These are phyloP conservation scores for Melocanna baccifera DNA, from an alignment of 176 grass and related monocot genomes.

Conservation along the genomic window DNA sequence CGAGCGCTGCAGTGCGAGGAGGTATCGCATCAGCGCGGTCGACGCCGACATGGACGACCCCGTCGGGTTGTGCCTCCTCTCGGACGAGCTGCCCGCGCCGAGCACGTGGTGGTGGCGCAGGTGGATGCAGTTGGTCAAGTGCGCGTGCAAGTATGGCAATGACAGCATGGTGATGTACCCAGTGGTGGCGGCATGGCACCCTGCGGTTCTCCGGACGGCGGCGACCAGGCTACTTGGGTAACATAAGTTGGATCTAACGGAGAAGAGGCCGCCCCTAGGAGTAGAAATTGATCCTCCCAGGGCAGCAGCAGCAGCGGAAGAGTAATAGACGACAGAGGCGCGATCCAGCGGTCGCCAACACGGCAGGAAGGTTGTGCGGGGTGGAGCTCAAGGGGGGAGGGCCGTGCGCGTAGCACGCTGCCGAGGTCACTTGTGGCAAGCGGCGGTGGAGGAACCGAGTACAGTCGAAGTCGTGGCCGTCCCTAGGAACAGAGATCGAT, in stretches of 20 bases:
- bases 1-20: slow-evolving; percentile 77
- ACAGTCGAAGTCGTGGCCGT: too few relatives aligned
- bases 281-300: too few relatives aligned
- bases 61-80: slow-evolving; percentile 43
- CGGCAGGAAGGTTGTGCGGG: not conserved
- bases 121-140: slow-evolving; percentile 86
- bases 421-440: not conserved
- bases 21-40: slow-evolving; percentile 68
- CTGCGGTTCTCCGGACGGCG: too few relatives aligned
- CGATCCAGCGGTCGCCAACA: not conserved
- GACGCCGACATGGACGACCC: slow-evolving; percentile 32
- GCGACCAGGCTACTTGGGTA: too few relatives aligned
- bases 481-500: too few relatives aligned
- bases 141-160: too few relatives aligned
- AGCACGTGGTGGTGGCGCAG: slow-evolving; percentile 65
- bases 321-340: not conserved
- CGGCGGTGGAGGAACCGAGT: slow-evolving; percentile 36
- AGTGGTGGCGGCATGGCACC: too few relatives aligned
- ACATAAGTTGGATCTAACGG: too few relatives aligned
- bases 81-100: slow-evolving; percentile 15
- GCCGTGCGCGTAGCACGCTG: not conserved
- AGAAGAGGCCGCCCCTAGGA: too few relatives aligned
- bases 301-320: too few relatives aligned
- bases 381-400: too few relatives aligned
- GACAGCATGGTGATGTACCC: too few relatives aligned